These are phyloP conservation scores for Fusarium succisae DNA, from an alignment of 2,329 filamentous ascomycete species.

Conservation along the genomic window DNA sequence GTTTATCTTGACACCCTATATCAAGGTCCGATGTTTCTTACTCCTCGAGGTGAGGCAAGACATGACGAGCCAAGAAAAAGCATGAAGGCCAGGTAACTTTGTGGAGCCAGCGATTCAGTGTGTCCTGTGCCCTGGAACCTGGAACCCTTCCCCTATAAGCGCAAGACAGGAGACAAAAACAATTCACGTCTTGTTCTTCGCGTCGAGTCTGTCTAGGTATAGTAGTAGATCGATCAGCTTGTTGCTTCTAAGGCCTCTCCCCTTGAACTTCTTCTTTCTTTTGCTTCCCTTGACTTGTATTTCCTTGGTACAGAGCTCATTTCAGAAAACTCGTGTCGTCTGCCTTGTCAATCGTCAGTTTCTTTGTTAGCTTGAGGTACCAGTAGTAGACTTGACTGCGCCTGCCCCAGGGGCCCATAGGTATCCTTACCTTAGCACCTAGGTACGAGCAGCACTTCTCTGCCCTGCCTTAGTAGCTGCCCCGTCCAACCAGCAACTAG, in stretches of 20 bases:
- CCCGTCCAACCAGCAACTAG: conserved; percentile 15
- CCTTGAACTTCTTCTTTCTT: neutral
- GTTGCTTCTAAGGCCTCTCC: neutral
- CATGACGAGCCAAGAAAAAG: no score
- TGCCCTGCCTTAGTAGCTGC: neutral
- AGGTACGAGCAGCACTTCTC: neutral
- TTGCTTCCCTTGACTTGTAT: neutral
- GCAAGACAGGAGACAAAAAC: conserved; percentile 2
- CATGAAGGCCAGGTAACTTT: no score
- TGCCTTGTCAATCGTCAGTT: neutral
- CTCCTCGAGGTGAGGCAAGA: no score
- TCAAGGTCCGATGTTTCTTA: no score
- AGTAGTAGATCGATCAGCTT: neutral
- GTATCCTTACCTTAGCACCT: neutral
- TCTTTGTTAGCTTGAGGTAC: neutral
- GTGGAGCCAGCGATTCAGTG: neutral
- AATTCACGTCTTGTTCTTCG: neutral
- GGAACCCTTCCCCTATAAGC: neutral
- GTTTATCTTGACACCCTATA: no score
- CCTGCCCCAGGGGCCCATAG: conserved; percentile 2
- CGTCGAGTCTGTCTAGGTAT: neutral
- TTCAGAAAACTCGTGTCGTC: conserved; percentile 4
- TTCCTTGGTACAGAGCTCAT: neutral
- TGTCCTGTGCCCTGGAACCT: conserved; percentile 1
- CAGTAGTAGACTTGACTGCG: neutral